Evolutionary conservation across 140 eudicot genomes (phyloP).

Genomic region (Anethum foeniculum): DNA sequence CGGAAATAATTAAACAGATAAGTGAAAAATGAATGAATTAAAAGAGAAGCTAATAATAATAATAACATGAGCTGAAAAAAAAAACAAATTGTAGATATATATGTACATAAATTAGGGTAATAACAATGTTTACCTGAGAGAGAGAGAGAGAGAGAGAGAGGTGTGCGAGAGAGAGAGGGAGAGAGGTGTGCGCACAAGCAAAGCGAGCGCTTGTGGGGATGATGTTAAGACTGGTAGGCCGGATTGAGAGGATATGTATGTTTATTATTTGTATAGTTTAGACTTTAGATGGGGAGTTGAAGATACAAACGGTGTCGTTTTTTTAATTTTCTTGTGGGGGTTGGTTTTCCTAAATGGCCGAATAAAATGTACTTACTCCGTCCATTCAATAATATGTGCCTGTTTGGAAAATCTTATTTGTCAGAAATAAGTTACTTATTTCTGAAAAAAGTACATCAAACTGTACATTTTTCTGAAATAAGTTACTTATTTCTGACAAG

Average conservation of each 20-base stretch:
- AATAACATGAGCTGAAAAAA: not conserved
- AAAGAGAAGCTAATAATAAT: not conserved
- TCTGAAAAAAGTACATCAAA: no score
- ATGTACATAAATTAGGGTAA: not conserved
- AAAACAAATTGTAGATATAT: not conserved
- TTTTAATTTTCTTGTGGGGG: not conserved
- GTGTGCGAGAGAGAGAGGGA: no score
- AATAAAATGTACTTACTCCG: not conserved
- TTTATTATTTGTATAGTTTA: not conserved
- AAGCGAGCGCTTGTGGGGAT: not conserved
- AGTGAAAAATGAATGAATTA: not conserved
- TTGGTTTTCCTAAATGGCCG: not conserved
- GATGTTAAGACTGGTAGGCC: slow-evolving; percentile 5
- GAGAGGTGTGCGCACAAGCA: not conserved
- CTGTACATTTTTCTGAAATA: no score
- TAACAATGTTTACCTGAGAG: not conserved
- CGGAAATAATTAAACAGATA: not conserved
- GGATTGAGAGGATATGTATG: slow-evolving; percentile 6
- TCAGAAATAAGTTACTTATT: no score
- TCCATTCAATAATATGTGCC: no score
- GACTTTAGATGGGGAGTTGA: not conserved
- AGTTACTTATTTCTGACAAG: no score
- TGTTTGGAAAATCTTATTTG: no score
- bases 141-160: no score
- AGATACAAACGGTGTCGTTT: not conserved